A percentile compares a stretch with the other conserved stretches of the same genome.
These are phyloP conservation scores for Trichaptum fuscoviolaceum DNA, from an alignment of 768 basidiomycete species.

Conservation along the genomic window DNA sequence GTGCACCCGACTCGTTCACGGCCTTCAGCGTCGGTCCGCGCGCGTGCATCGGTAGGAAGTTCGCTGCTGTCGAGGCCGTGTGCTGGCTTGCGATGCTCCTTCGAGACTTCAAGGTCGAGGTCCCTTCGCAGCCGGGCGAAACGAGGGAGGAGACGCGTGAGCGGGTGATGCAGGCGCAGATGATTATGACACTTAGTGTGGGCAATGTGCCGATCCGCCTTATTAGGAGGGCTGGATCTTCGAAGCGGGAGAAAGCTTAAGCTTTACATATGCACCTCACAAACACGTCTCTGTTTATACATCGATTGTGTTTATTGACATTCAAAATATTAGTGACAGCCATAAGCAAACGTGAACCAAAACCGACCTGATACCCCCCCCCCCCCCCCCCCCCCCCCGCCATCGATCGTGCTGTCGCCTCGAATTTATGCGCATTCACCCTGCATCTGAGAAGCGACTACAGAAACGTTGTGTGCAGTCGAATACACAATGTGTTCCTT, in stretches of 20 bases:
- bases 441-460: too few relatives aligned
- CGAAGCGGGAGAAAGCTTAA: neutral
- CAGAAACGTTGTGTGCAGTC: too few relatives aligned
- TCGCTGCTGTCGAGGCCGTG: conserved; percentile 23
- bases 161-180: conserved; percentile 16
- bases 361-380: too few relatives aligned
- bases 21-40: conserved; percentile 25
- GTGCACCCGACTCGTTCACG: conserved; percentile 11
- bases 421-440: too few relatives aligned
- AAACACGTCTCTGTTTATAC: too few relatives aligned
- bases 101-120: conserved; percentile 25
- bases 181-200: conserved; percentile 17
- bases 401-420: too few relatives aligned
- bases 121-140: conserved; percentile 18
- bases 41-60: conserved; percentile 27
- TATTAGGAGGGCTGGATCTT: conserved; percentile 9
- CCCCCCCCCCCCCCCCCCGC: too few relatives aligned
- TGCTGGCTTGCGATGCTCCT: conserved; percentile 22
- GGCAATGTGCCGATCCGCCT: conserved; percentile 15
- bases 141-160: conserved; percentile 19
- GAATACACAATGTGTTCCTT: too few relatives aligned
- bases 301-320: too few relatives aligned
- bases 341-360: too few relatives aligned
- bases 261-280: neutral
- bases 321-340: too few relatives aligned